phyloP scores from a whole-genome alignment of 2,329 filamentous ascomycete genomes.

The Botryosphaeria dothidea region DNA sequence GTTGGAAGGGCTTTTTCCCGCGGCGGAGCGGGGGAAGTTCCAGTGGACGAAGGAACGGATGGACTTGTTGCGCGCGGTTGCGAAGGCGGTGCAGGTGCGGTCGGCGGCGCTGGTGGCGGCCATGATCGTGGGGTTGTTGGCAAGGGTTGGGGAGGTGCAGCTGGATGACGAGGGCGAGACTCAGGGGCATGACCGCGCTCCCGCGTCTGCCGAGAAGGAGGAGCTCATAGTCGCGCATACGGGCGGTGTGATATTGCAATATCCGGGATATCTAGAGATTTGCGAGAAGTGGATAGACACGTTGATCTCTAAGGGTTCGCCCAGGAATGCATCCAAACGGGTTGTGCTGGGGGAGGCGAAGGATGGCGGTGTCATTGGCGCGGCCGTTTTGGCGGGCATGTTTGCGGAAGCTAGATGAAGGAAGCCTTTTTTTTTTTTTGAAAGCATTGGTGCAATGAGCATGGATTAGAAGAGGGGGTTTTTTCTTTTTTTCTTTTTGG shows the following conservation, averaged over 20 bases:
- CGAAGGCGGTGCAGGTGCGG: constrained; percentile 68
- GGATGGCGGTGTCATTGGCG: constrained; percentile 58
- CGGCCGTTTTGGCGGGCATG: constrained; percentile 56
- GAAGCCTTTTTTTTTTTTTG: background rate
- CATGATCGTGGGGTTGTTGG: constrained; percentile 68
- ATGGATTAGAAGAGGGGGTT: background rate
- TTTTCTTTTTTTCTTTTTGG: background rate
- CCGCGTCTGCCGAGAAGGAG: constrained; percentile 42
- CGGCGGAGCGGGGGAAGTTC: constrained; percentile 47
- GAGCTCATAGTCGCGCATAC: constrained; percentile 78
- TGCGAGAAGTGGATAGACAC: constrained; percentile 69
- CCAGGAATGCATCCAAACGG: constrained; percentile 41
- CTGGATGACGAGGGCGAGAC: constrained; percentile 25
- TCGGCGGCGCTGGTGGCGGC: constrained; percentile 75
- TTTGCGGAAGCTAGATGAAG: constrained; percentile 17
- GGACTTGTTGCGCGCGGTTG: constrained; percentile 63
- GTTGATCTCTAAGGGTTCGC: constrained; percentile 47
- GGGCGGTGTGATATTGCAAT: constrained; percentile 77
- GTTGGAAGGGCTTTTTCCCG: constrained; percentile 40
- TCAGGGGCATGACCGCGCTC: background rate
- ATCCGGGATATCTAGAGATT: constrained; percentile 70
- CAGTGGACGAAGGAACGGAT: constrained; percentile 65
- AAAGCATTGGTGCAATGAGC: background rate
- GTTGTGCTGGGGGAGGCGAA: constrained; percentile 55
- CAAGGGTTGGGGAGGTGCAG: constrained; percentile 66